Evolutionary conservation across 169 alveolate genomes (phyloP).

Genomic region (Plasmodium reichenowi): DNA sequence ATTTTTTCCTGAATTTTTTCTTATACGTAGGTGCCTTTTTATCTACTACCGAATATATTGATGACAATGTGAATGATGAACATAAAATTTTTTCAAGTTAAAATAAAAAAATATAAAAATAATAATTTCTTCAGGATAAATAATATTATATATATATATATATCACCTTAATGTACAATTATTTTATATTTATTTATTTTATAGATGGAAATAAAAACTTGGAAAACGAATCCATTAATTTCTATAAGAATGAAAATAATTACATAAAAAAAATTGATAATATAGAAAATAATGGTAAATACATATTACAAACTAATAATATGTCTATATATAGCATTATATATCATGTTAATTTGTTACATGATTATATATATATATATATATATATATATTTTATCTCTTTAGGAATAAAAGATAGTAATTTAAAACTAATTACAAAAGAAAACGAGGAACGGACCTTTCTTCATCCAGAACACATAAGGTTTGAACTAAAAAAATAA

Average conservation of each 20-base stretch:
- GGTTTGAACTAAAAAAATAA: constrained; percentile 9
- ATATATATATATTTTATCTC: background rate
- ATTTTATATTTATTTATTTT: background rate
- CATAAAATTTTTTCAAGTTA: too few relatives aligned
- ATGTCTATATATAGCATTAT: background rate
- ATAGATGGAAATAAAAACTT: background rate
- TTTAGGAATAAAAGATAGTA: constrained; percentile 23
- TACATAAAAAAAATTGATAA: constrained; percentile 52
- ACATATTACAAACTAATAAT: too few relatives aligned
- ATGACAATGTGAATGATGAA: too few relatives aligned
- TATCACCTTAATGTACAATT: background rate
- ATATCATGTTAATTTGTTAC: background rate
- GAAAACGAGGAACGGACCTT: background rate
- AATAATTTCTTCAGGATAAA: too few relatives aligned
- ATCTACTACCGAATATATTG: too few relatives aligned
- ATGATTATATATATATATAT: constrained; percentile 6
- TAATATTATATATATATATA: constrained; percentile 10
- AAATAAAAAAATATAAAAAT: too few relatives aligned
- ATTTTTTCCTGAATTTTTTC: background rate
- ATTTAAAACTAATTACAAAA: constrained; percentile 18
- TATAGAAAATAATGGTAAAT: constrained; percentile 48
- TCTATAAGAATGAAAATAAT: constrained; percentile 12
- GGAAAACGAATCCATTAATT: constrained; percentile 10
- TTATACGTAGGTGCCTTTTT: too few relatives aligned
- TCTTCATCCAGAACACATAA: constrained; percentile 45